Base-by-base conservation (phyloP, 2,329 filamentous ascomycete species). In the Akanthomyces dipterigenus region DNA sequence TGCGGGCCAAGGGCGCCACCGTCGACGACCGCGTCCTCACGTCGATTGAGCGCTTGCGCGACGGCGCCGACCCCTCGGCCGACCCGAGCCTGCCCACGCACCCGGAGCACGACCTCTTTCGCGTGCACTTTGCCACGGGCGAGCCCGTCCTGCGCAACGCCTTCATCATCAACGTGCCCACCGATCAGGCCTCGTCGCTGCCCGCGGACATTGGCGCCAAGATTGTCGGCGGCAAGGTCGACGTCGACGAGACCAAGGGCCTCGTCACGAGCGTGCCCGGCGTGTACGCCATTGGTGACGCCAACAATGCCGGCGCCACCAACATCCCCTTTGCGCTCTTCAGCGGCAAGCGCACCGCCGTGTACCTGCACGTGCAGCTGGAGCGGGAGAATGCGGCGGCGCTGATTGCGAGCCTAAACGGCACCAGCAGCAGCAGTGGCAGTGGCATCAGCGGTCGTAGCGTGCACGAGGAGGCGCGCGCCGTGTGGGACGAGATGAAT, bases 301-400 rank as follows among this genome's bases (percentile, higher is more conserved):
- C 79, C 14, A 87, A 87, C 70, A 79, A 78, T 36, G 83, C 86
- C 58, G 80, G 80, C n/a, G 73, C 76, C 9, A 86, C 83, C 3
- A 87, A 87, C 64, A 79, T 87, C 0, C 83, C 83, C 0, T 84
- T 86, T 64, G 84, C 85, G 0, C 77, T 87, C 66, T 87, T 76
- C 67, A 81, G 74, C 14, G 84, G 83, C 3, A 87, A 87, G 76
- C 71, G 78, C 34, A 75, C 83, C 0, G 83, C 81, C 5, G 83
- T 87, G 1, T 83, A 72, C 54, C 62, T 84, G 5, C 84, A 87
- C 64, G 79, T 80, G 14, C 71, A 75, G 66, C 69, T 81, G 18
- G 78, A 75, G 51, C 71, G 72, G 0, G 78, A 80, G 61, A 73
- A 73, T 14, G 69, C 74, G 7, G 66, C 68, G 0, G 66, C 67